A percentile compares a stretch with the other conserved stretches of the same genome.
Conservation (phyloP, 2,329 filamentous ascomycete species). For the Arthrobotrys iridis region DNA sequence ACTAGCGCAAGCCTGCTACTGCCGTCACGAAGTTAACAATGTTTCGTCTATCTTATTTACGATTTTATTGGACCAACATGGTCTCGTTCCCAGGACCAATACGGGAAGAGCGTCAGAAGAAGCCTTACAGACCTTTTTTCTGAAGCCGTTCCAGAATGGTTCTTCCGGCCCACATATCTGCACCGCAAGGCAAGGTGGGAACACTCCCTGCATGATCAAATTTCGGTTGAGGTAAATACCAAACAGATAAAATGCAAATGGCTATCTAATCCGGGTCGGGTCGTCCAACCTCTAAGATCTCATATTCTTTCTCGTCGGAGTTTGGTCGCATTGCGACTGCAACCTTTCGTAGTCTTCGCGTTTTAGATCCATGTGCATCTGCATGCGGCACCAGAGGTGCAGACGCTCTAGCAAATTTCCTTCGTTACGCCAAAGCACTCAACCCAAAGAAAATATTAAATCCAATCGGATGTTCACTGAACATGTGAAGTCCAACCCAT, state of each 20-base stretch:
- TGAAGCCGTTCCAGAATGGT: conserved; percentile 51
- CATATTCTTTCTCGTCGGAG: conserved; percentile 22
- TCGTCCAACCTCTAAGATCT: conserved; percentile 41
- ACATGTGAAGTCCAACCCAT: conserved; percentile 37
- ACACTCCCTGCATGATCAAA: conserved; percentile 50
- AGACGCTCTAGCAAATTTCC: conserved; percentile 34
- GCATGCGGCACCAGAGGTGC: conserved; percentile 29
- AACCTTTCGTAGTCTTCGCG: conserved; percentile 22
- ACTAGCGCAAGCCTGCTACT: background rate
- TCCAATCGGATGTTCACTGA: background rate
- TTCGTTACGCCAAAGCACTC: conserved; percentile 31
- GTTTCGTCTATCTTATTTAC: conserved; percentile 25
- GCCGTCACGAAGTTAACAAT: conserved; percentile 9
- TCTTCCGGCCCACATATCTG: conserved; percentile 49
- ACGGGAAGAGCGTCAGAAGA: conserved; percentile 23
- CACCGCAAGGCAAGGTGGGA: conserved; percentile 13
- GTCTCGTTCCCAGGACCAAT: no score
- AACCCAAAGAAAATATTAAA: conserved; percentile 25
- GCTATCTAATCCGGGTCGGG: conserved; percentile 44
- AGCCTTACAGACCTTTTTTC: conserved; percentile 23
- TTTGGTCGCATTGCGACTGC: conserved; percentile 18
- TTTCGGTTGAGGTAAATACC: conserved; percentile 55
- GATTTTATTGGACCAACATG: conserved; percentile 27
- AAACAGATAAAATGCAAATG: conserved; percentile 48
- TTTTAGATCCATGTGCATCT: conserved; percentile 32